A percentile compares a stretch with the other conserved stretches of the same genome.
Evolutionary conservation across 495 filamentous ascomycete species (phyloP).

Genomic region (Penicillium coprophilum): DNA sequence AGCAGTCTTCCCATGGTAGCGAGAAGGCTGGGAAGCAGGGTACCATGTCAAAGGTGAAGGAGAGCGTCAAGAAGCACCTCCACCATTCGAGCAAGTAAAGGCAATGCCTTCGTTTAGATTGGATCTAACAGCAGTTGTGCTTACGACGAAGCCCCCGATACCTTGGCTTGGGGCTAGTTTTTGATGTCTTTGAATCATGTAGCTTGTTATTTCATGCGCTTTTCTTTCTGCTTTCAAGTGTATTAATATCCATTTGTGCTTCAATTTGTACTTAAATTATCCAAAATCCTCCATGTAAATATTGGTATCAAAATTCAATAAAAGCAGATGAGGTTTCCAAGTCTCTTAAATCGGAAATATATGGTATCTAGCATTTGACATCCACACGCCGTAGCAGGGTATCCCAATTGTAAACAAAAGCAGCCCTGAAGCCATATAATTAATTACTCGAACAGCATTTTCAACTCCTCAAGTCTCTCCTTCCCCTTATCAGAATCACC

Average conservation of each 20-base stretch:
- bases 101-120: not conserved
- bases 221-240: not conserved
- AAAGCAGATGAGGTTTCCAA: not conserved
- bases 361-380: not conserved
- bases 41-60: conserved; percentile 34
- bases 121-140: not conserved
- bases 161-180: not conserved
- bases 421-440: not conserved
- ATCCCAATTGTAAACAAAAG: not conserved
- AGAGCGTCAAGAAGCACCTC: conserved; percentile 31
- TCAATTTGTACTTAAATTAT: not conserved
- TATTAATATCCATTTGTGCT: conserved; percentile 3
- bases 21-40: conserved; percentile 12
- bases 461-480: conserved; percentile 91
- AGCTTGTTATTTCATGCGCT: not conserved
- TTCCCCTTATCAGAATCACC: conserved; percentile 88
- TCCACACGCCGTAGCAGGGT: not conserved
- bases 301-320: not conserved
- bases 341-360: not conserved
- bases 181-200: conserved; percentile 2
- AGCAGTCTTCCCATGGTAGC: conserved; percentile 5
- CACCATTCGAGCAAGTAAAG: conserved; percentile 17
- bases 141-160: not conserved
- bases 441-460: conserved; percentile 73
- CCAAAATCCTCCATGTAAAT: not conserved